These are phyloP conservation scores for Balakata baccata DNA, from an alignment of 345 rosid genomes.

Conservation along the genomic window DNA sequence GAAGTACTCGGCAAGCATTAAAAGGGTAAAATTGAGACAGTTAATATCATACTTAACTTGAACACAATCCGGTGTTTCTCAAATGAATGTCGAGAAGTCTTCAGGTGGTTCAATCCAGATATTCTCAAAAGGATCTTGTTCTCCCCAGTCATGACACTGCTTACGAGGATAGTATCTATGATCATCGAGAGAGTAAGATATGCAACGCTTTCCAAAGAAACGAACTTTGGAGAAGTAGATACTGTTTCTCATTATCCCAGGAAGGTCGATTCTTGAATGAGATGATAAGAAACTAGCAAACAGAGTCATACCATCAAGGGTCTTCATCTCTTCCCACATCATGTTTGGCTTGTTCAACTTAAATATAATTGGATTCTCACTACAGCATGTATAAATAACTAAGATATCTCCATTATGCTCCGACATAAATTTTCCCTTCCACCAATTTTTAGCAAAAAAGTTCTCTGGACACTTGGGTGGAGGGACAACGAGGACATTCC, in stretches of 20 bases:
- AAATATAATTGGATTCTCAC: constrained; percentile 50
- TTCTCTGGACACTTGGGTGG: constrained; percentile 57
- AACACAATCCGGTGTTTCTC: constrained; percentile 21
- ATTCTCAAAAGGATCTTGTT: constrained; percentile 53
- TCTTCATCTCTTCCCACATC: constrained; percentile 56
- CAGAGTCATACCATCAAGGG: constrained; percentile 53
- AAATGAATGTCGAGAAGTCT: constrained; percentile 32
- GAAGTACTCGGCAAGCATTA: background rate
- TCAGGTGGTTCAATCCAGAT: constrained; percentile 66
- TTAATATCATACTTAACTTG: background rate
- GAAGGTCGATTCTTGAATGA: constrained; percentile 45
- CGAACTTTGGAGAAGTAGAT: constrained; percentile 68
- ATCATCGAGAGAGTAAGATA: constrained; percentile 50
- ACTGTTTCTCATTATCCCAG: constrained; percentile 53
- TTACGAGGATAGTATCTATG: constrained; percentile 58
- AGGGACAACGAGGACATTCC: constrained; percentile 58
- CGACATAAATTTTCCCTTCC: constrained; percentile 59
- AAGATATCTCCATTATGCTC: constrained; percentile 53
- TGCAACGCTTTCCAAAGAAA: constrained; percentile 63
- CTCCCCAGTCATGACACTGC: constrained; percentile 61
- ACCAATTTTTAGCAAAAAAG: constrained; percentile 49
- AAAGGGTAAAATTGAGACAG: constrained; percentile 10
- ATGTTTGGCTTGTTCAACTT: constrained; percentile 45
- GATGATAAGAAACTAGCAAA: constrained; percentile 64
- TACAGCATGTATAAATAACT: constrained; percentile 49